A percentile compares a stretch with the other conserved stretches of the same genome.
Conservation (phyloP, 2,329 filamentous ascomycete genomes). For the Aspergillus japonicus region DNA sequence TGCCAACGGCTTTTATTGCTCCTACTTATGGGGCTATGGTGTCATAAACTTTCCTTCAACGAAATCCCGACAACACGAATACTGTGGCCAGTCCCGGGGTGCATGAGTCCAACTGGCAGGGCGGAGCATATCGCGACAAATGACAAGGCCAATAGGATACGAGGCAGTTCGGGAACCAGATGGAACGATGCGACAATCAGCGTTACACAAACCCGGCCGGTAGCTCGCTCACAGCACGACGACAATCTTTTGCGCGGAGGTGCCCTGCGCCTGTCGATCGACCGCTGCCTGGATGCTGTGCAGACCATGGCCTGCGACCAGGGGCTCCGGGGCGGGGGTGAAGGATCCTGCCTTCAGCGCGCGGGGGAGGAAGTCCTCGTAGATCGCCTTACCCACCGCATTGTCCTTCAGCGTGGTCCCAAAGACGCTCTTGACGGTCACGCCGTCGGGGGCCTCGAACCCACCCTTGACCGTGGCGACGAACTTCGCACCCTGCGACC, state of each 20-base stretch:
- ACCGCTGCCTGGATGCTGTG: not conserved
- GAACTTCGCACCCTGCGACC: constrained; percentile 19
- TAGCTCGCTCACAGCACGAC: not conserved
- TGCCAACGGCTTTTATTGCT: too few species aligned
- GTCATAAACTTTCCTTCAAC: too few species aligned
- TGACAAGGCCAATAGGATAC: too few species aligned
- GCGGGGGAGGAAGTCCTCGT: constrained; percentile 32
- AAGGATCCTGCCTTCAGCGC: constrained; percentile 31
- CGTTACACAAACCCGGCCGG: too few species aligned
- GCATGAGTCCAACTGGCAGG: too few species aligned
- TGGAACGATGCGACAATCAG: too few species aligned
- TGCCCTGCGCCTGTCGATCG: not conserved
- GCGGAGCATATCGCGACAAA: too few species aligned
- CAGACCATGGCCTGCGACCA: constrained; percentile 27
- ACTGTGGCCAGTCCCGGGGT: too few species aligned
- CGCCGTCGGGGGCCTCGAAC: constrained; percentile 16
- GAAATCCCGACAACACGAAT: too few species aligned
- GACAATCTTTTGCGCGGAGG: constrained; percentile 1
- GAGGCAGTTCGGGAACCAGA: too few species aligned
- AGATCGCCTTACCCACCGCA: constrained; percentile 31
- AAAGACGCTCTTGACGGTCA: constrained; percentile 27
- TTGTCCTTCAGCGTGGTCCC: constrained; percentile 19
- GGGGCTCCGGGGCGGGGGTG: constrained; percentile 32
- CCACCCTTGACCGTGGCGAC: constrained; percentile 14
- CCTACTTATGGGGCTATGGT: too few species aligned